Evolutionary conservation across 495 filamentous ascomycete genomes (phyloP), one percentile per base, ranked within the genome.

Genomic region (Neurospora africana): DNA sequence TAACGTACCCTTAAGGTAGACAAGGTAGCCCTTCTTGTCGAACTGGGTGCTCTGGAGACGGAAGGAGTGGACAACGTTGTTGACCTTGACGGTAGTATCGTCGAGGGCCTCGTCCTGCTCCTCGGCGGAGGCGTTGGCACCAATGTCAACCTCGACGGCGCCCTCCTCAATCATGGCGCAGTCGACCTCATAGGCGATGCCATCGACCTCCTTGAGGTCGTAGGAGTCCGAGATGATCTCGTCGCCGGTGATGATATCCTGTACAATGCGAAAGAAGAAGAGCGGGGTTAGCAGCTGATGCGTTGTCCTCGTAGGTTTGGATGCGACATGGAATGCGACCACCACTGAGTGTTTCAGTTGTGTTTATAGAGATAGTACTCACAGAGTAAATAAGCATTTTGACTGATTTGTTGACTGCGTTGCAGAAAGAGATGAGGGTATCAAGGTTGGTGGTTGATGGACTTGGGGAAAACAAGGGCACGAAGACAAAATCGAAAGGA

Each of bases 221-320:
- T 91, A 98, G 77, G 91, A 95, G 81, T 98, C 96, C 77, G 95
- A 94, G 89, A 98, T 88, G 82, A 98, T 87, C 90, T 98, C 95
- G 83, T 98, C 95, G 71, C 87, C 93, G 83, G 89, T 91, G 82
- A 98, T 83, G 74, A 93, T 84, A 84, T 98, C 95, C 95, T 99
- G 76, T 33, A 19, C 4, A 13, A 11, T 27, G 53, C 53, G 67
- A 21, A 37, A 65, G 47, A 68, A 19, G 61, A 77, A 37, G n/a
- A n/a, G 73, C 68, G 72, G 72, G 68, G 73, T 75, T 41, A 75
- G 80, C 70, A 71, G 68, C 70, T 68, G 39, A 17, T 72, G 27
- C 53, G 27, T 35, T 65, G 53, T 65, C 67, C 13, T 13, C n/a
- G 15, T 47, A 39, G 69, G 2, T 43, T 44, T 37, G 35, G 21